Conservation (phyloP, 2,329 filamentous ascomycete species). For the Elsinoe necatrix region DNA sequence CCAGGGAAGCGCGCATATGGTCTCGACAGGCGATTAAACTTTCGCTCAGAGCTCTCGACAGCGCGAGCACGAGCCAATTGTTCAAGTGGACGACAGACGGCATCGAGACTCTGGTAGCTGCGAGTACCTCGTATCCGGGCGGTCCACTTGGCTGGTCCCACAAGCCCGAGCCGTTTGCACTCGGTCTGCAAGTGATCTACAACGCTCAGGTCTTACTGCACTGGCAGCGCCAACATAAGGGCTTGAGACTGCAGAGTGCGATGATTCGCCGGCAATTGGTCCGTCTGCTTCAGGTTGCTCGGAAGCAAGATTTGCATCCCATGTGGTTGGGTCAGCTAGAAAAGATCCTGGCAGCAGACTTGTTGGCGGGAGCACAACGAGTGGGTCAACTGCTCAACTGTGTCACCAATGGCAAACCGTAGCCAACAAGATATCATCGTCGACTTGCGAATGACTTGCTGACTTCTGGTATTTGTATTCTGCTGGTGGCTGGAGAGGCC, state of each 20-base stretch:
- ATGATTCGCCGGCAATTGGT: slow-evolving; percentile 26
- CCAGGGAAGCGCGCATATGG: slow-evolving; percentile 67
- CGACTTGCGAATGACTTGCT: neutral
- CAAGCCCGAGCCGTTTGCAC: slow-evolving; percentile 57
- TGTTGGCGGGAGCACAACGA: neutral
- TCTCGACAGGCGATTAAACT: slow-evolving; percentile 39
- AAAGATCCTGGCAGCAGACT: slow-evolving; percentile 23
- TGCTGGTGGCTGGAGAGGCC: no score
- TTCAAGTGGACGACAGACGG: slow-evolving; percentile 45
- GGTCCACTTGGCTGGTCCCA: slow-evolving; percentile 66
- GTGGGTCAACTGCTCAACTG: neutral
- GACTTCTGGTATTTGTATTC: neutral
- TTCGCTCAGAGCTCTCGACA: slow-evolving; percentile 20
- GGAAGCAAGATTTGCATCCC: slow-evolving; percentile 26
- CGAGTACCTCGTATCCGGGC: slow-evolving; percentile 39
- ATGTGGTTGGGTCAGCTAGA: slow-evolving; percentile 33
- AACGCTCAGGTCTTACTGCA: slow-evolving; percentile 33
- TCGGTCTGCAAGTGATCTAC: slow-evolving; percentile 43
- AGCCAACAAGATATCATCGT: neutral
- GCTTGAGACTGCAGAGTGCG: slow-evolving; percentile 20
- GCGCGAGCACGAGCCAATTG: slow-evolving; percentile 21
- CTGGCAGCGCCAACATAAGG: slow-evolving; percentile 20
- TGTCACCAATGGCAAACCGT: neutral
- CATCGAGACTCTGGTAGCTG: slow-evolving; percentile 36
- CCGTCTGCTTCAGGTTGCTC: slow-evolving; percentile 23